A percentile compares a stretch with the other conserved stretches of the same genome.
Evolutionary conservation across 805 yeast species (phyloP).

Genomic region (Candida silvicultrix): DNA sequence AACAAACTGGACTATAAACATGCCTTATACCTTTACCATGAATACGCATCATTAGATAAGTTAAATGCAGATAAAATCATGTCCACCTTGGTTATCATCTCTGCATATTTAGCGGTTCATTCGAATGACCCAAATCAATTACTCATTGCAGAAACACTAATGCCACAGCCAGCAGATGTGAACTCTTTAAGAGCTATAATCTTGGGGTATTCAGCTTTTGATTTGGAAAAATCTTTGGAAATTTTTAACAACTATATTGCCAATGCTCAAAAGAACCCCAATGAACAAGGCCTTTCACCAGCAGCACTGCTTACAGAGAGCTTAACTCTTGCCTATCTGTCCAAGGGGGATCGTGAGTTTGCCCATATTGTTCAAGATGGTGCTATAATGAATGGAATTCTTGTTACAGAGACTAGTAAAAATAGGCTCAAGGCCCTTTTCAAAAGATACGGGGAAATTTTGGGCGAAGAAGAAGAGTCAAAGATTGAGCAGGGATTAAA

Average conservation of each 20-base stretch:
- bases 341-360: conserved; percentile 45
- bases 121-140: conserved; percentile 24
- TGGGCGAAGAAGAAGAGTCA: conserved; percentile 33
- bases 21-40: conserved; percentile 32
- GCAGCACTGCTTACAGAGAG: conserved; percentile 41
- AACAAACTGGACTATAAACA: conserved; percentile 23
- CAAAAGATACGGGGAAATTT: conserved; percentile 45
- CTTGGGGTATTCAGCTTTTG: conserved; percentile 33
- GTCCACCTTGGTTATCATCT: conserved; percentile 32
- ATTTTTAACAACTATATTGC: conserved; percentile 41
- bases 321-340: conserved; percentile 35
- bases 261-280: conserved; percentile 27
- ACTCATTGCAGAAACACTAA: conserved; percentile 32
- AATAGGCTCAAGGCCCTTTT: conserved; percentile 35
- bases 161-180: conserved; percentile 15
- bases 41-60: conserved; percentile 31
- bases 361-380: conserved; percentile 45
- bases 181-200: conserved; percentile 34
- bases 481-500: conserved; percentile 7
- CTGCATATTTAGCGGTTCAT: conserved; percentile 34
- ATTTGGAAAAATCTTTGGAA: conserved; percentile 32
- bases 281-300: conserved; percentile 29
- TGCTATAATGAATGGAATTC: conserved; percentile 30
- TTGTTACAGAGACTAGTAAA: conserved; percentile 35
- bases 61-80: conserved; percentile 35